Evolutionary conservation across 2,329 filamentous ascomycete genomes (phyloP).

Genomic region (Xylariaceae sp.): DNA sequence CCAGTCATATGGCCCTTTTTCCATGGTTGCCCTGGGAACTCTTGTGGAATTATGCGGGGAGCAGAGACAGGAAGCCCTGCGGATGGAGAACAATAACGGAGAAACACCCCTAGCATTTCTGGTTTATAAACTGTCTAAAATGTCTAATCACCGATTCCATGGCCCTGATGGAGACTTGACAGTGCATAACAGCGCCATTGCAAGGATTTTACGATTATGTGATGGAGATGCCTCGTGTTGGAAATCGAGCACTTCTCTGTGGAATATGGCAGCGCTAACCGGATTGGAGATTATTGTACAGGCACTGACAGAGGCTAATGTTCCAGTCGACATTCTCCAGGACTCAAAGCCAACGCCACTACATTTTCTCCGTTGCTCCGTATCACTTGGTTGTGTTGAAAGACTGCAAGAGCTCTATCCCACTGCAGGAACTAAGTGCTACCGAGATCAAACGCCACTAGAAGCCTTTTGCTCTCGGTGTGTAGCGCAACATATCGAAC

Average conservation of each 20-base stretch:
- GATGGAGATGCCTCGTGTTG: slow-evolving; percentile 2
- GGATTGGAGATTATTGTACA: neutral
- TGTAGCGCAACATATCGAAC: neutral
- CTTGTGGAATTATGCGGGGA: neutral
- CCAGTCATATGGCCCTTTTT: too few species aligned
- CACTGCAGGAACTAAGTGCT: neutral
- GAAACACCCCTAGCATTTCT: slow-evolving; percentile 6
- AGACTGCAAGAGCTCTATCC: neutral
- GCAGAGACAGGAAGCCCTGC: neutral
- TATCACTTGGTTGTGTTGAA: slow-evolving; percentile 1
- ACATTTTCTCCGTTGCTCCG: neutral
- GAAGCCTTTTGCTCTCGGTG: slow-evolving; percentile 1
- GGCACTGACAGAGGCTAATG: neutral
- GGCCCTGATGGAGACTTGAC: neutral
- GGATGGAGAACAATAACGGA: slow-evolving; percentile 1
- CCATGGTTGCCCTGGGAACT: slow-evolving; percentile 1
- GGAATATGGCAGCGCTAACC: slow-evolving; percentile 7
- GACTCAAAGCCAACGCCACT: neutral
- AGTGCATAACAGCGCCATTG: neutral
- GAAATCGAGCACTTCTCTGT: slow-evolving; percentile 1
- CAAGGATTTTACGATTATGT: neutral
- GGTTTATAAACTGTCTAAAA: too few species aligned
- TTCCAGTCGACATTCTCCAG: neutral
- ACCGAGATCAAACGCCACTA: neutral
- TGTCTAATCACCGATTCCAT: neutral